These are phyloP conservation scores for Aspergillus ibericus DNA, from an alignment of 2,329 filamentous ascomycete genomes.

Conservation along the genomic window DNA sequence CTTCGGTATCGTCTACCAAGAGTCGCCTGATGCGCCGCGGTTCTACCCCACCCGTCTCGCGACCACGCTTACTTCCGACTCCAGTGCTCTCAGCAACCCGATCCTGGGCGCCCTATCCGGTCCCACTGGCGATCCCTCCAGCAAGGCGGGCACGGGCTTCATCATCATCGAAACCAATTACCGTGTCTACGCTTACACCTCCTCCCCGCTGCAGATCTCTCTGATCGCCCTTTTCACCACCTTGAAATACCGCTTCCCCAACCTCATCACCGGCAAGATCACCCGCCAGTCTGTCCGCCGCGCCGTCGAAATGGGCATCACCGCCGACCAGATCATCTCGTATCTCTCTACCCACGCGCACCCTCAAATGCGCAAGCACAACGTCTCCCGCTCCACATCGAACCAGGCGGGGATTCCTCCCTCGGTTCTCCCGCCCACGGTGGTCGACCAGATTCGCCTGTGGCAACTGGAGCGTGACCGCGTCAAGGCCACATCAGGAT, in stretches of 20 bases:
- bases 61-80: constrained; percentile 83
- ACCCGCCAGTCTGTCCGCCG: constrained; percentile 84
- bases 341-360: constrained; percentile 93
- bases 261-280: constrained; percentile 88
- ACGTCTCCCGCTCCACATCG: constrained; percentile 37
- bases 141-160: constrained; percentile 59
- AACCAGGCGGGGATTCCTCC: constrained; percentile 41
- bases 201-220: constrained; percentile 88
- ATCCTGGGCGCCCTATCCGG: constrained; percentile 63
- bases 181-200: constrained; percentile 94
- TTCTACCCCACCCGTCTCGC: constrained; percentile 92
- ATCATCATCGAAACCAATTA: constrained; percentile 99
- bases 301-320: constrained; percentile 88
- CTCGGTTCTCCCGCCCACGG: constrained; percentile 85
- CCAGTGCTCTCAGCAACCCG: constrained; percentile 68
- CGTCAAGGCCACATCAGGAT: constrained; percentile 80
- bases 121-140: constrained; percentile 31
- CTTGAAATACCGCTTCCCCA: constrained; percentile 86
- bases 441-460: constrained; percentile 93
- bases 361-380: constrained; percentile 79
- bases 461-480: constrained; percentile 98
- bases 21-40: constrained; percentile 46
- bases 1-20: constrained; percentile 84
- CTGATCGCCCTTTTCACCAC: constrained; percentile 87
- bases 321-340: constrained; percentile 88